Base-by-base conservation (phyloP, 495 filamentous ascomycete genomes). In the Pyrenula massariospora region DNA sequence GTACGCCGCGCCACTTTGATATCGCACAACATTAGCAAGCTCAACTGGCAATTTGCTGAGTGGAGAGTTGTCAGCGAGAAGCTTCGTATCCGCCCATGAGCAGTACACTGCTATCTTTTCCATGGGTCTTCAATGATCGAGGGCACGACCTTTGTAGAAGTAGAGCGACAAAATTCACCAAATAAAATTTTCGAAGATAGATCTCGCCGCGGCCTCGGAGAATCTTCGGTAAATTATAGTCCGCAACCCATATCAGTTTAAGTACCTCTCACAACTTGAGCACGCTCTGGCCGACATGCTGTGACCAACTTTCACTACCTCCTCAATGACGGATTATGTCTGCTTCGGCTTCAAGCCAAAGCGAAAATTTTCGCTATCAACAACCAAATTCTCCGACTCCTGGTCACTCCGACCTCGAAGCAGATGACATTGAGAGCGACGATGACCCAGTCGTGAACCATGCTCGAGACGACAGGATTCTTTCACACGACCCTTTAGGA, bases 21-120 rank as follows among this genome's bases (percentile, higher is more conserved):
- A 72, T 60, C 75, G 78, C 70, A 92, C 77, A 58, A 85, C 76
- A 54, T 78, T 70, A 55, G 84, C 63, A 59, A 88, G 71, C 67
- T 87, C 86, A 57, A 73, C 75, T 49, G 86, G 86, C 57, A 91
- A 67, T 61, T 80, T 67, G 47, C 69, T 65, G 24, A 85, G 68
- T 25, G 76, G 64, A 59, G 5, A 24, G 11, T 57, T 36, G 12
- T 52, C 25, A 22, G 22, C 36, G 15, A 60, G 20, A 1, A 65
- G 55, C 21, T 53, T 50, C 15, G 24, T 20, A 5, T 56, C 52
- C 10, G 52, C 53, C 25, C 22, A 57, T 53, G 62, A 56, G 20
- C 61, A 24, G 22, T 63, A 54, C 59, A 63, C 58, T 52, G 50
- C 50, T 52, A 52, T 52, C n/a, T 52, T 8, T 24, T 20, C 50